Evolutionary conservation across 805 yeast species (phyloP).

Genomic region (Candida silvatica): DNA sequence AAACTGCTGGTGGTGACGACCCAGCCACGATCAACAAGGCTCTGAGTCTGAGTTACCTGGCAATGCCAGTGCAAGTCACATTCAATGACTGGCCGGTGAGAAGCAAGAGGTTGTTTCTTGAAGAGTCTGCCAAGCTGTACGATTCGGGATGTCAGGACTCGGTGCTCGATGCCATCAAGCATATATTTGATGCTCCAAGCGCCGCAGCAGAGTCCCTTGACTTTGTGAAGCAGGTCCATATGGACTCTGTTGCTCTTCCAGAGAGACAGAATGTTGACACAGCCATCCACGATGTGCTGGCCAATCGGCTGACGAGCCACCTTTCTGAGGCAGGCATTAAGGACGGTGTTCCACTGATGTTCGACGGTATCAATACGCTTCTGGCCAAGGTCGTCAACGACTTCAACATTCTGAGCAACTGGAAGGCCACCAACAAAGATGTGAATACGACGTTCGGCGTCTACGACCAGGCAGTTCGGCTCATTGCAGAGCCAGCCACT

Average conservation of each 20-base stretch:
- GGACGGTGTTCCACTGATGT: conserved; percentile 2
- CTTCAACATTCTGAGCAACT: conserved; percentile 16
- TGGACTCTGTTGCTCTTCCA: conserved; percentile 8
- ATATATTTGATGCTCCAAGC: conserved; percentile 14
- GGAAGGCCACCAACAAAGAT: conserved; percentile 17
- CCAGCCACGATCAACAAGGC: conserved; percentile 14
- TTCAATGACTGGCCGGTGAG: conserved; percentile 19
- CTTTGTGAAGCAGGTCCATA: conserved; percentile 12
- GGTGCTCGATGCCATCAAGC: conserved; percentile 8
- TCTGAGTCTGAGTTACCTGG: conserved; percentile 16
- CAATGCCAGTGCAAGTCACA: conserved; percentile 17
- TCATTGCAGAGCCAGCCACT: conserved; percentile 12
- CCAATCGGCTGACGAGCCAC: conserved; percentile 7
- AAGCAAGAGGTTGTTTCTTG: conserved; percentile 10
- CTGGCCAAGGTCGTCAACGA: conserved; percentile 14
- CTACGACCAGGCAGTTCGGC: conserved; percentile 11
- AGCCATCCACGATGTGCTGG: conserved; percentile 6
- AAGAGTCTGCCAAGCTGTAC: conserved; percentile 17
- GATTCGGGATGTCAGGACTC: conserved; percentile 17
- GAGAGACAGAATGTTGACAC: conserved; percentile 7
- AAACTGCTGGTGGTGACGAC: conserved; percentile 8
- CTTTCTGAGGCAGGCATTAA: conserved; percentile 6
- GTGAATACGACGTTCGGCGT: conserved; percentile 13
- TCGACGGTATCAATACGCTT: conserved; percentile 11
- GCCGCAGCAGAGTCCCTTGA: conserved; percentile 14